Base-by-base conservation (phyloP, 768 basidiomycete species). In the Termitomyces sp. region DNA sequence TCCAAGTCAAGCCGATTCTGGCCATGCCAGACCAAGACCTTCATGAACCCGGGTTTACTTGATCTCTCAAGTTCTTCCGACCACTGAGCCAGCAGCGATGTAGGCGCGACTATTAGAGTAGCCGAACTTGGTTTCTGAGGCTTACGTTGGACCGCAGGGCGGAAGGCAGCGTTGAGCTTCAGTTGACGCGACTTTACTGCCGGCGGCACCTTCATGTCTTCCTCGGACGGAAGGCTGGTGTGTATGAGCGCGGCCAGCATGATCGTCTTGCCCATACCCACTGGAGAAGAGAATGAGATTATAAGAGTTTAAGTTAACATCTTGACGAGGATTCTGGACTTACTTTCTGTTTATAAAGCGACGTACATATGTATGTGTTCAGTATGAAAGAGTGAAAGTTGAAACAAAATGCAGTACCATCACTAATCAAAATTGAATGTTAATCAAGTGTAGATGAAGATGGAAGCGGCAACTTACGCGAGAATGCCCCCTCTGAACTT, bases 241-340 rank as follows among this genome's bases (percentile, higher is more conserved):
- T 96, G 94, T 28, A 97, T 90, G 55, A 97, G 83, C 11, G 93
- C 87, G 2, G 94, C 92, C 38, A 97, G 73, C 92, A 95, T 95
- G 65, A 95, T 94, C 0, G 93, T 94, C 76, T 96, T 96, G 7
- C 94, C 94, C 86, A 96, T 90, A n/a, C 93, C 93, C 93, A 95
- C 92, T 93, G 28, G 7, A 48, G 53, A 52, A 24, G 9, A 62
- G n/a, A 42, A 54, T 49, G 53, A 45, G 65, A 22, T 20, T 55
- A 54, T 51, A 28, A 57, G 13, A 16, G 24, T 24, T 24, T 44
- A 67, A n/a, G n/a, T n/a, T 20, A 59, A 24, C 62, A 48, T 13
- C 28, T n/a, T 57, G 3, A 48, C 6, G 8, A 28, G 42, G 7
- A 57, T 48, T n/a, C 18, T 42, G 32, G 12, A 60, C 68, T 38